Evolutionary conservation across 495 filamentous ascomycete genomes (phyloP).

Genomic region (Aspergillus affinis): DNA sequence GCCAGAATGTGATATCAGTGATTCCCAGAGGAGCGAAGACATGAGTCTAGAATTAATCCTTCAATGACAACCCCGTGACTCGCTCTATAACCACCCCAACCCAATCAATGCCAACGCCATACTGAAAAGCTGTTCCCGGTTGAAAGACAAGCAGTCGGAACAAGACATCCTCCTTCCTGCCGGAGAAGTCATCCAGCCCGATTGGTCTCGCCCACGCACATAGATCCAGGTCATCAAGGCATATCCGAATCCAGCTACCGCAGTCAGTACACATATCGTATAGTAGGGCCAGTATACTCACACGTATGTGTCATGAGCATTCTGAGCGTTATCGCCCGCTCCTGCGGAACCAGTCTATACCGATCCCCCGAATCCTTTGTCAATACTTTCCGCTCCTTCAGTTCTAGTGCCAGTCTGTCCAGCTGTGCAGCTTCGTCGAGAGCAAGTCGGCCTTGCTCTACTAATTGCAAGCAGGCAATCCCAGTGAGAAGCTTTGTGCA

Average conservation of each 20-base stretch:
- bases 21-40: constrained; percentile 59
- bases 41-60: constrained; percentile 56
- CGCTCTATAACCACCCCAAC: constrained; percentile 57
- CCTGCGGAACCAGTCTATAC: constrained; percentile 47
- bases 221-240: constrained; percentile 53
- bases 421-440: constrained; percentile 53
- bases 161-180: constrained; percentile 39
- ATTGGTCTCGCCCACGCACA: constrained; percentile 42
- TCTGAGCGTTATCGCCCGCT: constrained; percentile 56
- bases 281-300: constrained; percentile 12
- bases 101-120: constrained; percentile 60
- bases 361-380: constrained; percentile 33
- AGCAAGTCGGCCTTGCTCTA: constrained; percentile 53
- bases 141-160: constrained; percentile 53
- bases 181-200: constrained; percentile 56
- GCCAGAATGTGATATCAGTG: constrained; percentile 55
- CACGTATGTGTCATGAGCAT: constrained; percentile 63
- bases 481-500: constrained; percentile 58
- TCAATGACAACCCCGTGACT: constrained; percentile 48
- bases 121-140: constrained; percentile 57
- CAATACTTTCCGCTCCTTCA: constrained; percentile 49
- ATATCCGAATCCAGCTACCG: constrained; percentile 47
- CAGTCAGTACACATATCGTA: constrained; percentile 6
- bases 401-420: constrained; percentile 50
- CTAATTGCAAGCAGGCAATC: constrained; percentile 62